Conservation (phyloP, 306 rosid species). For the Corylus americana region DNA sequence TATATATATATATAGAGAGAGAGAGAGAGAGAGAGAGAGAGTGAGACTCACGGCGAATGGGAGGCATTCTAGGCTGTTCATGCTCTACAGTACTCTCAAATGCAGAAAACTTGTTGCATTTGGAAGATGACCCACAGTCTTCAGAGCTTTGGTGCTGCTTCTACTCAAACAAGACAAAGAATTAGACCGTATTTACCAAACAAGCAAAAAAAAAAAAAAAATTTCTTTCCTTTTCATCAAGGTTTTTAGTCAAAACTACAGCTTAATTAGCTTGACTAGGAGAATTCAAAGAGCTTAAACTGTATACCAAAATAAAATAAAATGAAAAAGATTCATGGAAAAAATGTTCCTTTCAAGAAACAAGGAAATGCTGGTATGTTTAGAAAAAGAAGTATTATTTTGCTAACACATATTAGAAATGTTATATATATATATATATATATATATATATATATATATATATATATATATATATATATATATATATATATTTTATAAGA, state of each 20-base stretch:
- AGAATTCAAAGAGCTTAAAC: too few species aligned
- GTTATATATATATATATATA: too few species aligned
- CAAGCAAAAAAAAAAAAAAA: background rate
- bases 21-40: slow-evolving; percentile 9
- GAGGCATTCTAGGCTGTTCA: slow-evolving; percentile 73
- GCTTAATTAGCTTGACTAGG: background rate
- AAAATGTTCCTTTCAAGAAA: background rate
- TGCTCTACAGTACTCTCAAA: slow-evolving; percentile 55
- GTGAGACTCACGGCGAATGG: slow-evolving; percentile 78
- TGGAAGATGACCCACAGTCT: slow-evolving; percentile 73
- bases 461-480: too few species aligned
- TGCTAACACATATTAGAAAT: background rate
- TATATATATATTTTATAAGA: too few species aligned
- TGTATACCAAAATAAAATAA: background rate
- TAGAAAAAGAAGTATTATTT: too few species aligned
- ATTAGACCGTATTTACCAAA: background rate
- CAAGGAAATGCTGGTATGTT: background rate
- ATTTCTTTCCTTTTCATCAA: background rate
- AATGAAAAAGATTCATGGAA: too few species aligned
- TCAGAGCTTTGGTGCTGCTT: slow-evolving; percentile 60
- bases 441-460: too few species aligned
- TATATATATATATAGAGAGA: too few species aligned
- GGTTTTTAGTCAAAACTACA: background rate
- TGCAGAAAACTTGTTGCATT: slow-evolving; percentile 52
- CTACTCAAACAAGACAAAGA: slow-evolving; percentile 34